A percentile compares a stretch with the other conserved stretches of the same genome.
Evolutionary conservation across 306 rosid species (phyloP).

Genomic region (barrel medic (Medicago truncatula)): DNA sequence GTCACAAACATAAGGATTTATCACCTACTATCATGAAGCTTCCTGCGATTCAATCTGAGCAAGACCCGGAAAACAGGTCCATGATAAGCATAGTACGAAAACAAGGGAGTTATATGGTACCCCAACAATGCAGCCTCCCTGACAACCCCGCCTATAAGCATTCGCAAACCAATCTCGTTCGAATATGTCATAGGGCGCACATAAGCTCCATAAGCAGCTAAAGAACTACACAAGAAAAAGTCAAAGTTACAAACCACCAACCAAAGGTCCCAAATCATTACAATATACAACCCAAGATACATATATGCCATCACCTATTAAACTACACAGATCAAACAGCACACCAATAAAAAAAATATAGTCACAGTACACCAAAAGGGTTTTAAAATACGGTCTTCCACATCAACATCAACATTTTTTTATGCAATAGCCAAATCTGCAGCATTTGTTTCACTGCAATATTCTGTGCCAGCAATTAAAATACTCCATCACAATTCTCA

Average conservation of each 20-base stretch:
- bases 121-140: constrained; percentile 90
- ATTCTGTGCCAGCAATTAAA: neutral
- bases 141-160: constrained; percentile 95
- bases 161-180: constrained; percentile 87
- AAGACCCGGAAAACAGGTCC: constrained; percentile 93
- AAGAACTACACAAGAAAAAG: constrained; percentile 60
- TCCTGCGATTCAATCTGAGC: constrained; percentile 77
- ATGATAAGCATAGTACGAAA: constrained; percentile 83
- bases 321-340: constrained; percentile 10
- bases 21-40: constrained; percentile 71
- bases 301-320: constrained; percentile 1
- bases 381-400: neutral
- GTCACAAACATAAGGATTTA: constrained; percentile 8
- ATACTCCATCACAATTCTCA: neutral
- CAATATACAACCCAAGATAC: constrained; percentile 34
- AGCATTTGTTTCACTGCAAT: neutral
- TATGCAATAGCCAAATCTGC: neutral
- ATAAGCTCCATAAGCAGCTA: constrained; percentile 96
- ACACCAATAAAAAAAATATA: neutral
- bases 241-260: constrained; percentile 15
- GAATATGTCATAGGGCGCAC: constrained; percentile 86
- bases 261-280: constrained; percentile 15
- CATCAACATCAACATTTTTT: neutral
- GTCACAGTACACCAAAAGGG: neutral
- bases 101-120: constrained; percentile 72